Conservation (phyloP, 2,329 filamentous ascomycete genomes). For the Pseudocercospora ulei region DNA sequence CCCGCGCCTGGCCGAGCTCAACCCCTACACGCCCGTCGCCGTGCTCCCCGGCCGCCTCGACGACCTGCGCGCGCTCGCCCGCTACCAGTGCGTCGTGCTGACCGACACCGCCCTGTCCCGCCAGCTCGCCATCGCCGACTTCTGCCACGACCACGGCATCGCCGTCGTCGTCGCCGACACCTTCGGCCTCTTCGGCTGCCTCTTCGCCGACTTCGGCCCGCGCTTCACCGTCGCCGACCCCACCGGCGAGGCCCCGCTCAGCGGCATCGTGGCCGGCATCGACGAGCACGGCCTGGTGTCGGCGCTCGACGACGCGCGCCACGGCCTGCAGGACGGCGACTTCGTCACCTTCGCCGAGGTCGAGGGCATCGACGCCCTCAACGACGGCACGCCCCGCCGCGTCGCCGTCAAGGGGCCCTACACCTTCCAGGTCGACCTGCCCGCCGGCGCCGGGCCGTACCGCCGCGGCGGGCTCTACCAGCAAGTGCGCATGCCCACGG, state of each 20-base stretch:
- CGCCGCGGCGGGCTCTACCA: slow-evolving; percentile 79
- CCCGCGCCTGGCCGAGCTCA: slow-evolving; percentile 84
- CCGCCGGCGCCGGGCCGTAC: slow-evolving; percentile 78
- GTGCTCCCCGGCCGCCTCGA: slow-evolving; percentile 56
- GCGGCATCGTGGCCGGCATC: slow-evolving; percentile 81
- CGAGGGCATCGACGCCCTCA: slow-evolving; percentile 82
- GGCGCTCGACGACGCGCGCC: slow-evolving; percentile 84
- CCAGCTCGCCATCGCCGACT: slow-evolving; percentile 78
- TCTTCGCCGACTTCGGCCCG: slow-evolving; percentile 95
- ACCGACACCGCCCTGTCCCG: slow-evolving; percentile 72
- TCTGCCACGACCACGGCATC: slow-evolving; percentile 88
- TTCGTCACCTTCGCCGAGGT: slow-evolving; percentile 91
- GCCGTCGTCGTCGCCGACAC: slow-evolving; percentile 81
- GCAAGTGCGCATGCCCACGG: slow-evolving; percentile 98
- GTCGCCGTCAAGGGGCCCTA: slow-evolving; percentile 89
- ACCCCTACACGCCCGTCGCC: slow-evolving; percentile 86
- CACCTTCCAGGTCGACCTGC: slow-evolving; percentile 92
- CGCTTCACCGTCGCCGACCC: slow-evolving; percentile 85
- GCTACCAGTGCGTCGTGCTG: slow-evolving; percentile 85
- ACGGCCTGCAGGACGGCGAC: slow-evolving; percentile 92
- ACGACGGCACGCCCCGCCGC: slow-evolving; percentile 74
- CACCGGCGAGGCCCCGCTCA: slow-evolving; percentile 78
- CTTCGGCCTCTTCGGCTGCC: slow-evolving; percentile 84
- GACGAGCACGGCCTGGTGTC: slow-evolving; percentile 85
- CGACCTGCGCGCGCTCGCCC: slow-evolving; percentile 71